phyloP scores from a whole-genome alignment of 768 basidiomycete species.

The Leccinum boreale region DNA sequence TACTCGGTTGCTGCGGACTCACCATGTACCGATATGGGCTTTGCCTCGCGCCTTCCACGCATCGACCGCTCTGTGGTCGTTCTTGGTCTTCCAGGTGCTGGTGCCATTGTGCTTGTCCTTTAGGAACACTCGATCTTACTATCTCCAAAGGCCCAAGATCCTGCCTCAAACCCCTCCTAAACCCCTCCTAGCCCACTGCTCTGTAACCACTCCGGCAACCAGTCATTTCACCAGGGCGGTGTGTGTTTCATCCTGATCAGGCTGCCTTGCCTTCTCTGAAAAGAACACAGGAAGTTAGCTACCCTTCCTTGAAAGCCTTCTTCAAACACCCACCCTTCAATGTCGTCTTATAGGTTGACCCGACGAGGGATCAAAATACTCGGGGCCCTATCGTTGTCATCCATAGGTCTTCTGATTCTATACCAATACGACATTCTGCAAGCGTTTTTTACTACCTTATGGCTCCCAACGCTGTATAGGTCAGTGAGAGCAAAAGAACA shows the following conservation, averaged over 20 bases:
- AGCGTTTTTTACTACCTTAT: neutral
- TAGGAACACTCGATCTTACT: neutral
- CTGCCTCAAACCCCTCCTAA: neutral
- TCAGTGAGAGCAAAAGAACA: constrained; percentile 37
- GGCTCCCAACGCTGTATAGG: constrained; percentile 41
- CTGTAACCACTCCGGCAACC: neutral
- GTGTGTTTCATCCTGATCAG: neutral
- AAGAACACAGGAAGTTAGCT: neutral
- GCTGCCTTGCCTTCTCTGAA: neutral
- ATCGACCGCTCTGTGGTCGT: neutral
- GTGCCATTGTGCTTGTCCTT: neutral
- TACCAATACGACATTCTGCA: constrained; percentile 3
- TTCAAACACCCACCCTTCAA: neutral
- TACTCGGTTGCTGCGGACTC: neutral
- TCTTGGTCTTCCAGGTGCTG: neutral
- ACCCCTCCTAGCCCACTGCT: neutral
- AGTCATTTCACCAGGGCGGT: neutral
- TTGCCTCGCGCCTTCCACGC: neutral
- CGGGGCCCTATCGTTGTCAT: neutral
- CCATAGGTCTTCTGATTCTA: constrained; percentile 9
- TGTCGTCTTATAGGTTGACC: constrained; percentile 22
- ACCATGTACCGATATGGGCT: neutral
- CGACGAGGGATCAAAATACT: constrained; percentile 23
- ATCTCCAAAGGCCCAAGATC: neutral
- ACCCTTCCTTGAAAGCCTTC: neutral